Evolutionary conservation across 1,284 basidiomycete genomes (phyloP).

Genomic region (Trametes sp.): DNA sequence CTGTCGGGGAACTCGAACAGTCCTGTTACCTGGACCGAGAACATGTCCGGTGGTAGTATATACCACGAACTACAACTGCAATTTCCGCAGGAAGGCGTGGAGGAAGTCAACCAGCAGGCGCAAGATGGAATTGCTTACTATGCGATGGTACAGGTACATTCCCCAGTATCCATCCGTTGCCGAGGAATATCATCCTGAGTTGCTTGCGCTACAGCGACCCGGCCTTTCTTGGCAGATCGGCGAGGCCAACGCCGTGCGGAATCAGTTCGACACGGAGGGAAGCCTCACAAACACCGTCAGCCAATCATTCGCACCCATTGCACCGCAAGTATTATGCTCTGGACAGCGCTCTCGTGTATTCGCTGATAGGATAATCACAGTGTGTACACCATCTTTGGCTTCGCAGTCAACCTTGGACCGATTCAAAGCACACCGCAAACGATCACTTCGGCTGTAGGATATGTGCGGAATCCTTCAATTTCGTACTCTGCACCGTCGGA

Average conservation of each 20-base stretch:
- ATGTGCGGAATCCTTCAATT: constrained; percentile 35
- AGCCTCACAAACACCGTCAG: constrained; percentile 19
- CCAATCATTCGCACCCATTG: constrained; percentile 24
- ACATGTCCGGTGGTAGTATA: constrained; percentile 13
- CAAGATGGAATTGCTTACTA: constrained; percentile 35
- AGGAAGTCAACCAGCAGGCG: constrained; percentile 29
- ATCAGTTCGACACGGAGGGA: constrained; percentile 26
- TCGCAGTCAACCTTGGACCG: constrained; percentile 34
- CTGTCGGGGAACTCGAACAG: constrained; percentile 26
- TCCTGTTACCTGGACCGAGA: constrained; percentile 27
- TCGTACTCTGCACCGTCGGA: constrained; percentile 28
- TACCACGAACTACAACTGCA: constrained; percentile 32
- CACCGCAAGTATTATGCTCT: constrained; percentile 16
- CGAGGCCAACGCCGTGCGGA: constrained; percentile 10
- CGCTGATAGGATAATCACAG: constrained; percentile 6
- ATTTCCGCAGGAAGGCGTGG: constrained; percentile 22
- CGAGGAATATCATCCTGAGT: no score
- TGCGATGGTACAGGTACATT: constrained; percentile 29
- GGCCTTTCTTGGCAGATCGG: constrained; percentile 32
- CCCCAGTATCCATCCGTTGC: background rate
- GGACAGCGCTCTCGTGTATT: background rate
- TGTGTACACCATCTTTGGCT: constrained; percentile 30
- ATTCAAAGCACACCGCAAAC: constrained; percentile 30
- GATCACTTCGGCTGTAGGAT: constrained; percentile 37
- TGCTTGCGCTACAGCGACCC: constrained; percentile 9